Evolutionary conservation across 495 filamentous ascomycete species (phyloP), one percentile per base, ranked within the genome.

Genomic region (Neurospora discreta): DNA sequence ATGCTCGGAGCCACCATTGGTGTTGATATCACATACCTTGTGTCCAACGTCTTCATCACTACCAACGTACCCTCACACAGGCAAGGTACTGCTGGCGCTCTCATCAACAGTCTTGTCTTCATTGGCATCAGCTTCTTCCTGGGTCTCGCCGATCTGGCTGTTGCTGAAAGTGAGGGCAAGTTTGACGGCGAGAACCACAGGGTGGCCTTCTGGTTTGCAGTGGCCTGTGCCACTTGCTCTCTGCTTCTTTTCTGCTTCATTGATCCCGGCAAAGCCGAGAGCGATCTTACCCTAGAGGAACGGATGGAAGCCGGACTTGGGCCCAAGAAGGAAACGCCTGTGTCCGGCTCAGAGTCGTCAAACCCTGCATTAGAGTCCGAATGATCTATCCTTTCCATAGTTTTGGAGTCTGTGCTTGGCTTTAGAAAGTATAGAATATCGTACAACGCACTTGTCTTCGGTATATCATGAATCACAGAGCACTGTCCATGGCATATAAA

Each of bases 41-140:
- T 97, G 9, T 87, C 91, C 43, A 95, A 93, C 76, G 89, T 97
- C 67, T 96, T 95, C 78, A 91, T 95, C 77, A 94, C 91, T 0
- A 92, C 91, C 1, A 87, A 86, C 6, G 82, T 95, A 75, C 90
- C 92, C 0, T 84, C 86, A 44, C 82, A 85, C 10, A 85, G 87
- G 46, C 93, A 97, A 78, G 92, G 92, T 1, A 83, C 94, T 0
- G 92, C 92, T 0, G 93, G 93, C 0, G 93, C 89, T 0, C 78
- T 85, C 13, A 82, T 85, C 46, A 84, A 84, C 76, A 82, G 83
- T 68, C 70, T 87, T 4, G 67, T 94, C 39, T 91, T 92, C 73
- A 82, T 96, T n/a, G 92, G 91, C n/a, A 93, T 95, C 72, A 90
- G 92, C 1, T 88, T 95, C 70, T 90, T 90, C 80, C 84, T 97